phyloP scores from a whole-genome alignment of 2,329 filamentous ascomycete species.

The Periconia digitata region DNA sequence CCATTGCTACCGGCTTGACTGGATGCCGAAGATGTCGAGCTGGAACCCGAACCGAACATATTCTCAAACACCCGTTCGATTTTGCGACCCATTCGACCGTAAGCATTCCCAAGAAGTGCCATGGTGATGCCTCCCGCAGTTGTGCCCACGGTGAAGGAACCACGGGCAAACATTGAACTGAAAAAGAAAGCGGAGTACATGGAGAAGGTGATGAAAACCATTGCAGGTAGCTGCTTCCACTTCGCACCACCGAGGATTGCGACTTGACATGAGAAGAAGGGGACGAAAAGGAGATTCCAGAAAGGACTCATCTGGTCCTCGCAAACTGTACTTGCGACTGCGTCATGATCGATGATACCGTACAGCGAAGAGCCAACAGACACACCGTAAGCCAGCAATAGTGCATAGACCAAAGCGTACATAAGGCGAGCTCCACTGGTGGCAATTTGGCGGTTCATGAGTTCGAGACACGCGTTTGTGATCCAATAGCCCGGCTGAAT shows the following conservation, averaged over 20 bases:
- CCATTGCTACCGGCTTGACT: neutral
- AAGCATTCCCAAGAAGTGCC: neutral
- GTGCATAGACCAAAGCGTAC: neutral
- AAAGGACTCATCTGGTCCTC: neutral
- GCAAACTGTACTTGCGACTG: neutral
- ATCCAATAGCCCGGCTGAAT: neutral
- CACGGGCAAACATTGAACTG: neutral
- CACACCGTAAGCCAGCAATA: neutral
- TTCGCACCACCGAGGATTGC: neutral
- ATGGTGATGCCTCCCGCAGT: neutral
- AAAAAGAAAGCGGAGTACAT: slow-evolving; percentile 1
- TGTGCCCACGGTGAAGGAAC: neutral
- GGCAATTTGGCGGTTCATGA: neutral
- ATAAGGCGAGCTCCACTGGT: neutral
- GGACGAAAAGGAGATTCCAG: neutral
- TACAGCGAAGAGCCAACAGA: neutral
- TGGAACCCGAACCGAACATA: neutral
- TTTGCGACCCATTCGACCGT: neutral
- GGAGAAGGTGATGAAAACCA: neutral
- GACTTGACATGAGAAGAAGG: neutral
- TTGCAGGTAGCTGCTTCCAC: neutral
- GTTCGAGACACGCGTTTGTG: neutral
- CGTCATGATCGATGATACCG: neutral
- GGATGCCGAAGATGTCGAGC: neutral
- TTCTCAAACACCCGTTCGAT: neutral